phyloP scores from a whole-genome alignment of 441 rosid species.

The Croton setiger region DNA sequence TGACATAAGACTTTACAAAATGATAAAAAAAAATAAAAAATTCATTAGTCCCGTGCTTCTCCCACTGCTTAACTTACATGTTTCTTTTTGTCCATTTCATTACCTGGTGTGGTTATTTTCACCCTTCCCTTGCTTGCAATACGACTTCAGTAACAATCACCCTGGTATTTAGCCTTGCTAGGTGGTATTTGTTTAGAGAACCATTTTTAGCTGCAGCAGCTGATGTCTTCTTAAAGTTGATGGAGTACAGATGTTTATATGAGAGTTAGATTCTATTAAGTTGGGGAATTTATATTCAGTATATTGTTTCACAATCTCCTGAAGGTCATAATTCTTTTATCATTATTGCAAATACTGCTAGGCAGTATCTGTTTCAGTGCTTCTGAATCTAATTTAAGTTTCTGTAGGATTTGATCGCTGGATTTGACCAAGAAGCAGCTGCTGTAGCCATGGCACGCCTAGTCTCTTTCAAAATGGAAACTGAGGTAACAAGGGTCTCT shows the following conservation, averaged over 20 bases:
- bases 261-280: neutral
- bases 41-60: too few relatives aligned
- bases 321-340: neutral
- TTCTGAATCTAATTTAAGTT: constrained; percentile 21
- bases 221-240: neutral
- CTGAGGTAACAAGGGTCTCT: constrained; percentile 52
- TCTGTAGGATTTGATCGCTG: constrained; percentile 77
- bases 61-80: too few relatives aligned
- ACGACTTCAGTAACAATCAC: too few relatives aligned
- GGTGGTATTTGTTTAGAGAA: neutral
- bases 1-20: too few relatives aligned
- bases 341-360: neutral
- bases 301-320: neutral
- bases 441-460: constrained; percentile 88
- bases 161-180: too few relatives aligned
- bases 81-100: too few relatives aligned
- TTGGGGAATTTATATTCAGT: neutral
- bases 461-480: constrained; percentile 94
- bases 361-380: constrained; percentile 2
- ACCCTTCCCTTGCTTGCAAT: too few relatives aligned
- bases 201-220: neutral
- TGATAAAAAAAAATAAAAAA: too few relatives aligned
- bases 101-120: too few relatives aligned
- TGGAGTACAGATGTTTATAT: neutral
- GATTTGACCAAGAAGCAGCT: constrained; percentile 99